Percentiles rank a stretch among this genome's conserved stretches.
Evolutionary conservation across 2,329 filamentous ascomycete genomes (phyloP).

Genomic region (Penicillium sp.): DNA sequence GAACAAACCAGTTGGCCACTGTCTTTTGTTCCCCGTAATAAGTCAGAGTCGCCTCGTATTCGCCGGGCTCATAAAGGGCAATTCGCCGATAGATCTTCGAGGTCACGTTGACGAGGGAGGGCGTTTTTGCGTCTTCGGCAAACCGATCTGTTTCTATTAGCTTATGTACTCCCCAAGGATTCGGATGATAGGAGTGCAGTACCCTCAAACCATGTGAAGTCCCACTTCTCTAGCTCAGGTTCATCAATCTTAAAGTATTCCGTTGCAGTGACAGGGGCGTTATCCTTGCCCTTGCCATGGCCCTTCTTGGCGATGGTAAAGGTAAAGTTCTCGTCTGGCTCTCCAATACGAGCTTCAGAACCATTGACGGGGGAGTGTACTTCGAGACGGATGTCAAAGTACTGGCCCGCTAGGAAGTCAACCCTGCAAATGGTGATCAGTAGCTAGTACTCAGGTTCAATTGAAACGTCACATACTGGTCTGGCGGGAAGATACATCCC

Average conservation of each 20-base stretch:
- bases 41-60: conserved; percentile 70
- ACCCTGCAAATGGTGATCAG: conserved; percentile 45
- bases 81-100: conserved; percentile 75
- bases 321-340: conserved; percentile 66
- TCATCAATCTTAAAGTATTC: conserved; percentile 69
- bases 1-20: conserved; percentile 72
- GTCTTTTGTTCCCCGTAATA: conserved; percentile 74
- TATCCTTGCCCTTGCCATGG: conserved; percentile 27
- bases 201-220: conserved; percentile 80
- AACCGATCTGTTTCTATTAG: conserved; percentile 59
- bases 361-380: conserved; percentile 79
- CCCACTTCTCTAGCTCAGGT: conserved; percentile 74
- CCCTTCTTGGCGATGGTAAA: conserved; percentile 72
- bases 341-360: conserved; percentile 70
- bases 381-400: conserved; percentile 79
- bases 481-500: conserved; percentile 58
- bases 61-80: conserved; percentile 73
- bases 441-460: not conserved
- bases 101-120: conserved; percentile 75
- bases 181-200: conserved; percentile 9
- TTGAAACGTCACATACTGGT: conserved; percentile 46
- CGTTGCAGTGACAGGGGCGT: conserved; percentile 51
- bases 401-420: conserved; percentile 80
- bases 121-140: conserved; percentile 66
- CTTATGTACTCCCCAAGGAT: not conserved